phyloP scores from a whole-genome alignment of 2,329 filamentous ascomycete genomes.

The Neopestalotiopsis rosae region DNA sequence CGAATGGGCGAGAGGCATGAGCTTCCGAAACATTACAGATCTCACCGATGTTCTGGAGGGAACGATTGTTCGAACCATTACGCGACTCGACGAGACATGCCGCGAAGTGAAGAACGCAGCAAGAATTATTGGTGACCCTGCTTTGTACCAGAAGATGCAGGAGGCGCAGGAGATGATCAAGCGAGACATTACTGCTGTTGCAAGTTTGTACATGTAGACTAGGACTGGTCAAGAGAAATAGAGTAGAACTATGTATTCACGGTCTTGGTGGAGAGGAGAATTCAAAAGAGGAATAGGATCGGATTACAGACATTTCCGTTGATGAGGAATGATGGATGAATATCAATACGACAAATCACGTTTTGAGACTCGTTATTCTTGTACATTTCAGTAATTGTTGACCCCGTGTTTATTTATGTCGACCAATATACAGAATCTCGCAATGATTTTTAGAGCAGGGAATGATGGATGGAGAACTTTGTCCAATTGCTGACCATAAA shows the following conservation, averaged over 20 bases:
- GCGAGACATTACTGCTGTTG: slow-evolving; percentile 89
- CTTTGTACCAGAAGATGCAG: slow-evolving; percentile 95
- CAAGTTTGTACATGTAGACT: slow-evolving; percentile 81
- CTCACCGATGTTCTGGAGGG: slow-evolving; percentile 96
- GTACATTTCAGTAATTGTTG: not conserved
- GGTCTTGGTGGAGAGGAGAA: not conserved
- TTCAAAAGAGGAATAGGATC: not conserved
- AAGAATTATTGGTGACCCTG: slow-evolving; percentile 91
- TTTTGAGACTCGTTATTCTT: not conserved
- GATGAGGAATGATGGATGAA: not conserved
- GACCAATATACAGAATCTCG: no score
- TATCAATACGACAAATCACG: not conserved
- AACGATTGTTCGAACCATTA: slow-evolving; percentile 95
- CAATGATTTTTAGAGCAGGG: no score
- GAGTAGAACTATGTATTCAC: not conserved
- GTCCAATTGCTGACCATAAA: no score
- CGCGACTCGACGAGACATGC: slow-evolving; percentile 92
- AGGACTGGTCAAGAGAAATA: not conserved
- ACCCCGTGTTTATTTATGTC: no score
- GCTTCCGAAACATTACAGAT: slow-evolving; percentile 96
- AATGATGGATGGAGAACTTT: no score
- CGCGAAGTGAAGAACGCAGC: slow-evolving; percentile 97
- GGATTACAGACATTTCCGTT: not conserved
- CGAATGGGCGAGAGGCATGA: slow-evolving; percentile 97
- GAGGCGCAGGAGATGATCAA: slow-evolving; percentile 97